These are phyloP conservation scores for Yamadazyma akitaensis DNA, from an alignment of 805 yeast genomes.

Conservation along the genomic window DNA sequence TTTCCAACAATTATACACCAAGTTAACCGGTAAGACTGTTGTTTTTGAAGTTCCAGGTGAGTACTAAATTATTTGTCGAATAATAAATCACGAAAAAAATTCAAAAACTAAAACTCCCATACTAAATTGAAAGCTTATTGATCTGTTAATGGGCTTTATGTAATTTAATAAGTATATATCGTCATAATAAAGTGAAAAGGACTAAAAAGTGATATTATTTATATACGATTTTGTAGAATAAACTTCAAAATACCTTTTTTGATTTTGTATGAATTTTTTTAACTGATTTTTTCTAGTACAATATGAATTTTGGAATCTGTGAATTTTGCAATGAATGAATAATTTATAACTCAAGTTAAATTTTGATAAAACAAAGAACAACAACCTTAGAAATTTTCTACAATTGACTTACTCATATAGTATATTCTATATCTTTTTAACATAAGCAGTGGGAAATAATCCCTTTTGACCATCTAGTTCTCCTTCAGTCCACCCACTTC, in stretches of 20 bases:
- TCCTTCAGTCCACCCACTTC: conserved; percentile 96
- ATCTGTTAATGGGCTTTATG: conserved; percentile 7
- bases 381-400: background rate
- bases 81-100: background rate
- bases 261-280: no score
- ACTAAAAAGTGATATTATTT: background rate
- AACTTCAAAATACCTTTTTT: background rate
- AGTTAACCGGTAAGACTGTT: conserved; percentile 99
- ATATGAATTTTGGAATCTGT: background rate
- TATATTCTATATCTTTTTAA: conserved; percentile 29
- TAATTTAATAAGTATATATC: conserved; percentile 13
- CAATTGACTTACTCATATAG: no score
- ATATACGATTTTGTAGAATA: background rate
- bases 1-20: conserved; percentile 97
- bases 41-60: conserved; percentile 83
- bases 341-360: no score
- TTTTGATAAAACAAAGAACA: no score
- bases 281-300: no score
- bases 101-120: conserved; percentile 8
- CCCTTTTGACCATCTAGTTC: conserved; percentile 45
- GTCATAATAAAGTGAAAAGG: conserved; percentile 14
- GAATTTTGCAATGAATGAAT: background rate
- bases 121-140: conserved; percentile 23
- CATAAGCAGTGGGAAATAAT: conserved; percentile 69
- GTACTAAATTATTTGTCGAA: conserved; percentile 6